Evolutionary conservation across 371 early-diverging fungal genomes (phyloP).

Genomic region (Blyttiomyces sp.): DNA sequence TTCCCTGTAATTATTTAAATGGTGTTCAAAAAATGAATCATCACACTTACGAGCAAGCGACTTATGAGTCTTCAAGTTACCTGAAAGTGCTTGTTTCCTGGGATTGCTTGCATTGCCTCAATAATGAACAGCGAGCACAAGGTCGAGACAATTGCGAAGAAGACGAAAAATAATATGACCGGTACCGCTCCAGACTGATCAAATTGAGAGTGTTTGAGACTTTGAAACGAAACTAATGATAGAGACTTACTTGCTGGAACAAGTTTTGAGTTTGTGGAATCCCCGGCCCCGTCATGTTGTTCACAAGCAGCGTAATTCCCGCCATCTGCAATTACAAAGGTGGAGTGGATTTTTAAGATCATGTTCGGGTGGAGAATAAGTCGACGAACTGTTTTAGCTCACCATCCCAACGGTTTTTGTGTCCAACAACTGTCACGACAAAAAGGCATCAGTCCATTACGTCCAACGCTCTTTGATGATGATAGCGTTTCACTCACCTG

Average conservation of each 20-base stretch:
- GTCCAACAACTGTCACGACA: slow-evolving; percentile 12
- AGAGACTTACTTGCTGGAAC: slow-evolving; percentile 8
- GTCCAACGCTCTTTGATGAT: no score
- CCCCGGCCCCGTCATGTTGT: slow-evolving; percentile 47
- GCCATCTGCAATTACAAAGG: slow-evolving; percentile 13
- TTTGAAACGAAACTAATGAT: not conserved
- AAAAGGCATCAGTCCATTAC: no score
- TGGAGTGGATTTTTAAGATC: not conserved
- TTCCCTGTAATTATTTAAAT: slow-evolving; percentile 37
- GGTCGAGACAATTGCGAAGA: slow-evolving; percentile 38
- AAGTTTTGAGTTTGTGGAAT: slow-evolving; percentile 21
- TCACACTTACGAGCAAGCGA: not conserved
- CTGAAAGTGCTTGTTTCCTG: slow-evolving; percentile 69
- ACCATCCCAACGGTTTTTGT: slow-evolving; percentile 19
- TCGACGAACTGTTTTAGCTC: not conserved
- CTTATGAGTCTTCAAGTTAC: slow-evolving; percentile 10
- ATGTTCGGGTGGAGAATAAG: not conserved
- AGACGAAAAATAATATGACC: slow-evolving; percentile 26
- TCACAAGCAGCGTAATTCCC: slow-evolving; percentile 41
- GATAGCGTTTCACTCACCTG: no score
- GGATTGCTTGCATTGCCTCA: slow-evolving; percentile 73
- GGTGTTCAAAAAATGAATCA: not conserved
- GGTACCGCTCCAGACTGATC: slow-evolving; percentile 37
- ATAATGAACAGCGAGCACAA: slow-evolving; percentile 61
- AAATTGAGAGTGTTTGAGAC: slow-evolving; percentile 3